Evolutionary conservation across 2,329 filamentous ascomycete genomes (phyloP), one percentile per base, ranked within the genome.

Genomic region (Fusarium odoratissimum): DNA sequence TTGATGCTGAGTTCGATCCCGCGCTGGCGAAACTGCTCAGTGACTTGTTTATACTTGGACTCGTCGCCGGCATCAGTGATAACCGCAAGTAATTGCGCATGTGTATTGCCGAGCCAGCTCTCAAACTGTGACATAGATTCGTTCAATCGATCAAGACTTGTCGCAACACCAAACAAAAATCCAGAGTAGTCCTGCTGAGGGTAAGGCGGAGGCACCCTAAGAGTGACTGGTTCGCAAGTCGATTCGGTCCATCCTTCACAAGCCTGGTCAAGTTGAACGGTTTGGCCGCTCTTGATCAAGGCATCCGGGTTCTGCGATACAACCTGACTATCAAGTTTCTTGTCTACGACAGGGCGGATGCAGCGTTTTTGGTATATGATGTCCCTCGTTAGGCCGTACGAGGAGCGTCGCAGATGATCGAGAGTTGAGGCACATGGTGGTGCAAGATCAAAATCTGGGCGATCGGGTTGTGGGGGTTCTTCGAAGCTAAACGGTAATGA

Each of bases 81-180:
- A 35, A 86, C 77, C 23, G 84, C 87, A 19, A 91, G 81, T 21
- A 91, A 84, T 44, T 83, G 85, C 7, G 87, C 84, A 17, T 83
- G 83, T 0, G 86, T 86, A 44, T 84, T 82, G 5, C 84, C 81
- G 2, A 90, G 83, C 89, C 89, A 91, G 69, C 89, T 87, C 19
- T 84, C 80, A 62, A 91, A 88, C 21, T 85, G 82, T 16, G 84
- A 79, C 40, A 90, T 79, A 2, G 88, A 88, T 11, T 84, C 82
- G 42, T 84, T 79, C 61, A 91, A 78, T 38, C 89, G 84, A 31
- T 83, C 82, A 37, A 86, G 81, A 12, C 82, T 85, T 28, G 88
- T 90, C 1, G 89, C 87, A 8, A 91, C 84, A 61, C 88, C 89
- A 67, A 91, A 91, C 63, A 89, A 79, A 48, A 90, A 83, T 57